phyloP scores from a whole-genome alignment of 257 asterid genomes.

The Ilex asprella region DNA sequence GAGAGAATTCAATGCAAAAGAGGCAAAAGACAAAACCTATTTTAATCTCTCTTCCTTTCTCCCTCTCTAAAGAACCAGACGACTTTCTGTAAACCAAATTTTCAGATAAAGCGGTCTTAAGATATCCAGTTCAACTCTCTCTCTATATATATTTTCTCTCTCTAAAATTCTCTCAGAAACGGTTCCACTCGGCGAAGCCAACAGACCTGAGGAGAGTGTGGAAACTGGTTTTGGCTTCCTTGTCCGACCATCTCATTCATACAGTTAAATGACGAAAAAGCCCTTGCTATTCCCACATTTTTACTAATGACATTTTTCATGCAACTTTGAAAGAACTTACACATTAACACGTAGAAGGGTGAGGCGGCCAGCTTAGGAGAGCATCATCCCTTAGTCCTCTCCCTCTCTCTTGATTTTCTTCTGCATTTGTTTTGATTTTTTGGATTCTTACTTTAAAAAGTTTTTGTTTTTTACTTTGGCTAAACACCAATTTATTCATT shows the following conservation, averaged over 20 bases:
- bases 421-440: too few species aligned
- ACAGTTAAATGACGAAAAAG: background rate
- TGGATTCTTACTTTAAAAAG: too few species aligned
- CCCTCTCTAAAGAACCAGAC: conserved; percentile 8
- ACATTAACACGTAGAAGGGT: conserved; percentile 11
- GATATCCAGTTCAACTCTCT: background rate
- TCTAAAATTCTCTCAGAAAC: too few species aligned
- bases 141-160: conserved; percentile 4
- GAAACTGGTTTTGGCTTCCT: conserved; percentile 7
- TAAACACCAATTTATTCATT: too few species aligned
- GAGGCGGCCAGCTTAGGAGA: conserved; percentile 4
- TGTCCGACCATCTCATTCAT: conserved; percentile 28
- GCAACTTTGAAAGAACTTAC: conserved; percentile 3
- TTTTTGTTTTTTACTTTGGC: too few species aligned
- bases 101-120: conserved; percentile 16
- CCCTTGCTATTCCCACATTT: background rate
- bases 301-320: conserved; percentile 20
- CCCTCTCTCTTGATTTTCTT: too few species aligned
- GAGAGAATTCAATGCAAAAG: conserved; percentile 13
- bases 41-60: conserved; percentile 12
- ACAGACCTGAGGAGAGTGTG: too few species aligned
- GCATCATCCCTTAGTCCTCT: too few species aligned
- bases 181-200: too few species aligned
- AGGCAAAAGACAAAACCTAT: conserved; percentile 20
- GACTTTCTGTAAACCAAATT: conserved; percentile 17